Evolutionary conservation across 768 basidiomycete genomes (phyloP), one percentile per base, ranked within the genome.

Genomic region (Tricholoma matsutake): DNA sequence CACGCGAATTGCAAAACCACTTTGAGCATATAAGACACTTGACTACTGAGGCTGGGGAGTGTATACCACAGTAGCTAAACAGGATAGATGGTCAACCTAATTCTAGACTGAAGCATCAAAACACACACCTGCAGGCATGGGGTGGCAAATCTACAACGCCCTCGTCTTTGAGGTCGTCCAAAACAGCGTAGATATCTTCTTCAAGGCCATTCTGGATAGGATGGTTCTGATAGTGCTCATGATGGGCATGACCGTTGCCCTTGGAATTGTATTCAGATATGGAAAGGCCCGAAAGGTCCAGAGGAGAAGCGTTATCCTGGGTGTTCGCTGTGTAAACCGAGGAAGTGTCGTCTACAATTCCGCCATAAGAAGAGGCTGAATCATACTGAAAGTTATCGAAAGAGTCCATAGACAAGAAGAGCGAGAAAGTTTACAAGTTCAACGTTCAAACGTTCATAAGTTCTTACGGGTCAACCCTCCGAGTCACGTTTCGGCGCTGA

Each of bases 1-100:
- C 96, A 32, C 97, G 86, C 10, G 96, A 96, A 73, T 99, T 99
- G 81, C 97, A 99, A 74, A 99, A 99, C 94, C 94, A 96, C 72
- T 96, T 96, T 18, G 87, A 84, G 70, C 94, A 96, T 54, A 96
- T 71, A 54, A 95, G 82, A 67, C 94, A 96, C 75, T 96, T 97
- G 63, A 98, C 97, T 25, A 99, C 97, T 35, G 93, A 95, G 6
- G 96, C 91, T 6, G 97, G 96, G 52, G 93, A 94, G 75, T 98
- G 96, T 45, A 98, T 98, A 22, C 97, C 97, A 68, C 97, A 99
- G 69, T 99, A 99, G 72, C 96, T 97, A 63, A 62, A 32, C 64
- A 4, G 25, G 28, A 18, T 47, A 59, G 57, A 64, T 61, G 52
- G 59, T 57, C 54, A 67, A 57, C 25, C 28, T 52, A 45, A 64